Evolutionary conservation across 306 rosid genomes (phyloP).

Genomic region (Notholithocarpus densiflorus): DNA sequence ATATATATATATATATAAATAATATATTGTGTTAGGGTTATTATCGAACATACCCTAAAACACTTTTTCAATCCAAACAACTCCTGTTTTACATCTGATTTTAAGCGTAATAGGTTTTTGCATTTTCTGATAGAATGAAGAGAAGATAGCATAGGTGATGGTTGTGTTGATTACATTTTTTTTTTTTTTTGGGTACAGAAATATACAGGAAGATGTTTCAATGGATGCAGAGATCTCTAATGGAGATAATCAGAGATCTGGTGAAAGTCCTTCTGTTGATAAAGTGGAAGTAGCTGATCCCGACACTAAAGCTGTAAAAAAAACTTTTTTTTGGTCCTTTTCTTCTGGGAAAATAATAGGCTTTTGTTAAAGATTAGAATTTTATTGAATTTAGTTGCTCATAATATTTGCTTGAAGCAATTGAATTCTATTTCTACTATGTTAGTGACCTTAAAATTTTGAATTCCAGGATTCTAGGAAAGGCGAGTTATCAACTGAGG

Average conservation of each 20-base stretch:
- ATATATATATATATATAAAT: no score
- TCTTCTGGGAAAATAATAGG: conserved; percentile 5
- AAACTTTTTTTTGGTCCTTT: conserved; percentile 25
- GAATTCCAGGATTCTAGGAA: conserved; percentile 55
- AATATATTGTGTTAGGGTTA: no score
- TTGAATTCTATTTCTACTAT: conserved; percentile 22
- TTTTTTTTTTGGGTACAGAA: conserved; percentile 40
- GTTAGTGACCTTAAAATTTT: conserved; percentile 29
- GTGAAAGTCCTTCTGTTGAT: conserved; percentile 49
- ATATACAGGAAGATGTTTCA: conserved; percentile 63
- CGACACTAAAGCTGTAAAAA: conserved; percentile 38
- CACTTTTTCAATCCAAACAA: no score
- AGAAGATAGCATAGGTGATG: background rate
- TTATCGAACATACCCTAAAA: no score
- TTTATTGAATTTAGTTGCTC: conserved; percentile 9
- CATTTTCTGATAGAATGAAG: background rate
- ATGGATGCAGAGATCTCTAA: conserved; percentile 59
- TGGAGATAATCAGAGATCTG: conserved; percentile 46
- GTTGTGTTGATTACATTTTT: conserved; percentile 23
- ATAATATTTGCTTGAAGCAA: background rate
- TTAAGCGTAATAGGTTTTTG: background rate
- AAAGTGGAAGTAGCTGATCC: conserved; percentile 53
- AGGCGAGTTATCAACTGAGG: conserved; percentile 47
- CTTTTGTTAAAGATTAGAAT: background rate
- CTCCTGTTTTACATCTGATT: background rate